Conservation (phyloP, 2,329 filamentous ascomycete species). For the Sporothrix phasma region DNA sequence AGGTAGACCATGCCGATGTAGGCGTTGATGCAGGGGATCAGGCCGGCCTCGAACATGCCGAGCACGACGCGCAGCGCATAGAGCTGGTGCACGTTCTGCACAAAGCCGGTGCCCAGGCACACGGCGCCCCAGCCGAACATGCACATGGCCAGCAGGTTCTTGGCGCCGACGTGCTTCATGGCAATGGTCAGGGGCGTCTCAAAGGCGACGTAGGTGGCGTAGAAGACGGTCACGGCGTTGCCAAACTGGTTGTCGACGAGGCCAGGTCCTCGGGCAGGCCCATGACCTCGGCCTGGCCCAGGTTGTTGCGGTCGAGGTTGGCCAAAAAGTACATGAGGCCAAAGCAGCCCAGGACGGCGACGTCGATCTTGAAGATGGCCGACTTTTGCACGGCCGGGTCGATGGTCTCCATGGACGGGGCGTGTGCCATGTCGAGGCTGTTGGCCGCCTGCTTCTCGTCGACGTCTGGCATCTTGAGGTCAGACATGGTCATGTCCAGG, state of each 20-base stretch:
- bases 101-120: constrained; percentile 16
- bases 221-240: constrained; percentile 30
- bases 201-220: constrained; percentile 42
- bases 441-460: neutral
- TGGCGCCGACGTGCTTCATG: constrained; percentile 27
- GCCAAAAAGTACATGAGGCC: constrained; percentile 26
- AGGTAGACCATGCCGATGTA: constrained; percentile 28
- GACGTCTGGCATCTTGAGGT: neutral
- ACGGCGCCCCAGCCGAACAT: neutral
- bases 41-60: constrained; percentile 48
- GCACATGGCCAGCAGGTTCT: constrained; percentile 23
- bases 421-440: constrained; percentile 5
- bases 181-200: too few relatives aligned
- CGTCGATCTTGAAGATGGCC: constrained; percentile 15
- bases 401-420: neutral
- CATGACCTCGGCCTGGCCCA: constrained; percentile 23
- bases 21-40: constrained; percentile 49
- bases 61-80: constrained; percentile 48
- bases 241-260: constrained; percentile 16
- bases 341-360: constrained; percentile 17
- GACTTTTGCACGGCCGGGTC: constrained; percentile 14
- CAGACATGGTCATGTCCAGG: neutral
- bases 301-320: constrained; percentile 26
- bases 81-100: constrained; percentile 24
- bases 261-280: constrained; percentile 28